Base-by-base conservation (phyloP, 1,284 basidiomycete species). In the Sporisorium exsertum region DNA sequence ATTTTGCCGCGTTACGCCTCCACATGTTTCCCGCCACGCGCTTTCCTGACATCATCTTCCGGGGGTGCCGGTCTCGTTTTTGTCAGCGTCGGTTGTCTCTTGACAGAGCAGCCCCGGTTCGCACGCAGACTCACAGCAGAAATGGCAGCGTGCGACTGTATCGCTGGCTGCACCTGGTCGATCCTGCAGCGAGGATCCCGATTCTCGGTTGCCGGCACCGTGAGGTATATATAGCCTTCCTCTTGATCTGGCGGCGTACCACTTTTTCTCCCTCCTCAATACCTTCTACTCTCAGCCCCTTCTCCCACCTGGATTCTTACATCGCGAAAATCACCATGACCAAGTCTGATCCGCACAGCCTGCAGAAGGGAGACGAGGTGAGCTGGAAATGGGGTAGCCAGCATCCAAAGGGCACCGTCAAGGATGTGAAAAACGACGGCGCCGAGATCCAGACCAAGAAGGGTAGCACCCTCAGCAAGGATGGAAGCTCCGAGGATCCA, bases 381-480 rank as follows among this genome's bases (percentile, higher is more conserved):
- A 58, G 65, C 9, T 80, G 78, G 78, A 65, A 66, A 26, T 79
- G 78, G 78, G 78, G 78, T 7, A 50, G 43, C 6, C 71, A 73
- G 32, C 64, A 70, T 24, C 80, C 80, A n/a, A 58, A 40, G 3
- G 80, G 80, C n/a, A 68, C 57, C 1, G 80, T 81, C 40, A 68
- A 77, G 55, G 77, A 79, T 22, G 79, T 81, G 42, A 62, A 68
- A 18, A 79, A 81, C 10, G 74, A 63, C 22, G 62, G 73, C 13
- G 74, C 79, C 22, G 57, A 67, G 27, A 65, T 65, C 50, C 67
- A 73, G 42, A 80, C 80, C 40, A 81, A 80, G 57, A 66, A 72
- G 20, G 80, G 80, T 12, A 76, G 66, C 35, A 70, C 75, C 10
- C 66, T 81, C 59, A 72, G 35, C 55, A 65, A 72, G 27, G 64